These are phyloP conservation scores for Trypanosoma mega DNA, from an alignment of 208 protist species.

Conservation along the genomic window DNA sequence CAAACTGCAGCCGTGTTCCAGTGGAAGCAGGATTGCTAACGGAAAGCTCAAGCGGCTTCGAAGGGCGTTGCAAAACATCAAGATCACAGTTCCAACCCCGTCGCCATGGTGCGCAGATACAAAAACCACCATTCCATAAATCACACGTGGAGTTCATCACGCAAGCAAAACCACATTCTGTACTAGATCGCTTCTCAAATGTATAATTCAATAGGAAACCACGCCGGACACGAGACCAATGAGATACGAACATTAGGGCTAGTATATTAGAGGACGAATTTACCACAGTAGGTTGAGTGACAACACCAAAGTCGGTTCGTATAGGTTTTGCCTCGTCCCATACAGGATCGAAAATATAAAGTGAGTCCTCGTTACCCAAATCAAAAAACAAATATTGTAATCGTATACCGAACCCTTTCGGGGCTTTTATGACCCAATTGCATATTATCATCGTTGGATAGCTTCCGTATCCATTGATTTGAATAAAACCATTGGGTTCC, in stretches of 20 bases:
- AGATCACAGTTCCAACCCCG: conserved; percentile 17
- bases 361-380: conserved; percentile 38
- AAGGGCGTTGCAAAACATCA: not conserved
- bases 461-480: conserved; percentile 53
- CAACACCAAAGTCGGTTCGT: conserved; percentile 22
- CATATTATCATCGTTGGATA: conserved; percentile 61
- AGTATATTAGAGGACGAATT: conserved; percentile 30
- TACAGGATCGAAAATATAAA: conserved; percentile 47
- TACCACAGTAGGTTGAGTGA: conserved; percentile 1
- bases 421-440: conserved; percentile 51
- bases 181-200: conserved; percentile 25
- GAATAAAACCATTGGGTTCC: conserved; percentile 51
- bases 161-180: conserved; percentile 9
- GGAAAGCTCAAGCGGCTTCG: too few relatives aligned
- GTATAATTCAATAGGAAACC: conserved; percentile 66
- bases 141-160: conserved; percentile 13
- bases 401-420: conserved; percentile 25
- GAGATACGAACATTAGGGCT: conserved; percentile 52
- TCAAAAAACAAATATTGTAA: conserved; percentile 50
- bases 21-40: too few relatives aligned
- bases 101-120: conserved; percentile 4
- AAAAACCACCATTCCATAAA: conserved; percentile 13
- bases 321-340: conserved; percentile 11
- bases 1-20: too few relatives aligned
- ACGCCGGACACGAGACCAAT: conserved; percentile 35